Conservation (phyloP, 352 stramenopile genomes). For the Globisporangium lucens region DNA sequence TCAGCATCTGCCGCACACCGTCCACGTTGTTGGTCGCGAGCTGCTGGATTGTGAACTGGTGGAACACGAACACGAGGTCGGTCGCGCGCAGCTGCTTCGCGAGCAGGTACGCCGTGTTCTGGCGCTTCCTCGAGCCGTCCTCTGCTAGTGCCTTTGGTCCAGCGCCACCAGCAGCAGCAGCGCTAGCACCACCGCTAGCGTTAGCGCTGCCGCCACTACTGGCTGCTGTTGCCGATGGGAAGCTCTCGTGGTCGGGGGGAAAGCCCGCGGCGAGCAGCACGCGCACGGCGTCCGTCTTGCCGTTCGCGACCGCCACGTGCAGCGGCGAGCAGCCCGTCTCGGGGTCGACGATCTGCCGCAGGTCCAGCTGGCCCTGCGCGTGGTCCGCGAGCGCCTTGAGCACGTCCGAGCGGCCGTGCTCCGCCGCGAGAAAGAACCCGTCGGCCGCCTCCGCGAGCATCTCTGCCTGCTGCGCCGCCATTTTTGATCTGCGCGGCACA, state of each 20-base stretch:
- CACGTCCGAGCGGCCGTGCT: conserved; percentile 80
- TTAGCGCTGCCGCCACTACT: not conserved
- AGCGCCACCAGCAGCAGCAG: not conserved
- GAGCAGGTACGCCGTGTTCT: conserved; percentile 56
- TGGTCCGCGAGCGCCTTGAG: conserved; percentile 82
- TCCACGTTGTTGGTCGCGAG: conserved; percentile 61
- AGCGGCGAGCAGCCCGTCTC: conserved; percentile 63
- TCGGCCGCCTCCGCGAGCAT: conserved; percentile 69
- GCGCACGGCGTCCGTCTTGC: conserved; percentile 76
- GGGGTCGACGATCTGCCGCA: conserved; percentile 56
- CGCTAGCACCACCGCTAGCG: not conserved
- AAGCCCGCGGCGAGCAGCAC: conserved; percentile 78
- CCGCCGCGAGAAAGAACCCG: conserved; percentile 79
- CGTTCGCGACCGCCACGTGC: conserved; percentile 66
- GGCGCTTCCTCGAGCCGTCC: conserved; percentile 16
- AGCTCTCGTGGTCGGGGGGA: conserved; percentile 49
- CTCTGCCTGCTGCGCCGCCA: conserved; percentile 10
- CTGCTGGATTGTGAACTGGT: conserved; percentile 86
- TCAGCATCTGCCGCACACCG: conserved; percentile 59
- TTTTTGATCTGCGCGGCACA: not conserved
- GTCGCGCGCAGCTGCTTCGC: conserved; percentile 52
- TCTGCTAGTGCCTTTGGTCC: not conserved
- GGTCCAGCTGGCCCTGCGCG: conserved; percentile 42
- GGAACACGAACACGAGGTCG: conserved; percentile 77
- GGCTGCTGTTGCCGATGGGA: not conserved